Evolutionary conservation across 768 basidiomycete species (phyloP).

Genomic region (Hericium alpestre): DNA sequence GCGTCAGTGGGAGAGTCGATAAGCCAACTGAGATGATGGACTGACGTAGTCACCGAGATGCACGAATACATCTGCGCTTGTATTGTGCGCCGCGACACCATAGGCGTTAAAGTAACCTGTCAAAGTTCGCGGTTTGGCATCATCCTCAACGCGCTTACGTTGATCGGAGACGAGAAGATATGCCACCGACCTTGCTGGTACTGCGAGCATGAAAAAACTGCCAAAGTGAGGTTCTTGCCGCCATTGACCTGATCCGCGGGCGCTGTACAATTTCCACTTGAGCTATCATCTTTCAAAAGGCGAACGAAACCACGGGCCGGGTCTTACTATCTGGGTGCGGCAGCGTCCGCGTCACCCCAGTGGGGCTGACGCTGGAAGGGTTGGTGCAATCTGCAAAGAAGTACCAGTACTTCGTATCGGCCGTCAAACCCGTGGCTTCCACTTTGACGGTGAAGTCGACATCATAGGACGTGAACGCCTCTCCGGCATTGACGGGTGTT

Average conservation of each 20-base stretch:
- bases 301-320: background rate
- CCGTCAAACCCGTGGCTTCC: constrained; percentile 37
- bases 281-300: background rate
- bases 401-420: constrained; percentile 47
- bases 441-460: constrained; percentile 54
- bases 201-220: constrained; percentile 50
- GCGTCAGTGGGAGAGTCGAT: background rate
- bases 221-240: constrained; percentile 42
- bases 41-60: constrained; percentile 54
- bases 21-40: background rate
- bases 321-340: constrained; percentile 33
- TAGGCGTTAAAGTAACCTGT: constrained; percentile 55
- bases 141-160: background rate
- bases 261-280: constrained; percentile 20
- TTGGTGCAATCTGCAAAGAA: constrained; percentile 46
- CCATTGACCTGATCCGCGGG: constrained; percentile 37
- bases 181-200: constrained; percentile 33
- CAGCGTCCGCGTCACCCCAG: constrained; percentile 43
- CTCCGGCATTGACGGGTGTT: constrained; percentile 28
- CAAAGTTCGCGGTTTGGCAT: background rate
- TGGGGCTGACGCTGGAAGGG: constrained; percentile 29
- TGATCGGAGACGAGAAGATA: background rate
- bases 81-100: constrained; percentile 42
- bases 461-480: constrained; percentile 46
- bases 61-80: constrained; percentile 40